Base-by-base conservation (phyloP, 331 rosid species). In the Pyracantha coccinea region DNA sequence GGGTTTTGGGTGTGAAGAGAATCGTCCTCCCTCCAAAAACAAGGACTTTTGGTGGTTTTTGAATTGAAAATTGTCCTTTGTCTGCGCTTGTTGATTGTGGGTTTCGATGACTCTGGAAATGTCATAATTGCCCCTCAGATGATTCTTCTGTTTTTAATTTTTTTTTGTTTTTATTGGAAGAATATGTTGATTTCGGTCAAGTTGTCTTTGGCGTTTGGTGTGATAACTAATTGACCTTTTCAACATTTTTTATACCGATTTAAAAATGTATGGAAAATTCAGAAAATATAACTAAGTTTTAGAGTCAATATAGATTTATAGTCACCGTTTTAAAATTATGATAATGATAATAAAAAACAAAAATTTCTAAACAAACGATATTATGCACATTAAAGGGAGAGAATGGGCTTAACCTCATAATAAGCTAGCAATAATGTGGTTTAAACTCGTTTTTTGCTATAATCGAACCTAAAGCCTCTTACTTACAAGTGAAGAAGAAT, bases 21-120 rank as follows among this genome's bases (percentile, higher is more conserved):
- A 21, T 35, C 11, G 25, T 23, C 44, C 20, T 60, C 63, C 38
- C 75, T 71, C 75, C 75, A 71, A 72, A 72, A 71, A 69, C 41
- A 16, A 55, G 8, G 27, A 55, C 50, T 50, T 72, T 58, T 59
- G 76, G 28, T 16, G 21, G 11, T 57, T 66, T 28, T 75, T 76
- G 47, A 53, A 35, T 60, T 60, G 33, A 60, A 57, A 24, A 21
- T 54, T 23, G 9, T 14, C 4, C 14, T 12, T 77, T 20, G 21
- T 45, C 67, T 58, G 33, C 68, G 41, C 45, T 29, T 0, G 28
- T 71, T n/a, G 67, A 3, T 38, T 55, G 50, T 21, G 10, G 19
- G 1, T 20, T 71, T 57, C 66, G 9, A 29, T 70, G 29, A 8
- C 47, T 20, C 3, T 0, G 1, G 10, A 60, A 72, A 72, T 72